A percentile compares a stretch with the other conserved stretches of the same genome.
These are phyloP conservation scores for Lactifluus piperatus DNA, from an alignment of 768 basidiomycete species.

Conservation along the genomic window DNA sequence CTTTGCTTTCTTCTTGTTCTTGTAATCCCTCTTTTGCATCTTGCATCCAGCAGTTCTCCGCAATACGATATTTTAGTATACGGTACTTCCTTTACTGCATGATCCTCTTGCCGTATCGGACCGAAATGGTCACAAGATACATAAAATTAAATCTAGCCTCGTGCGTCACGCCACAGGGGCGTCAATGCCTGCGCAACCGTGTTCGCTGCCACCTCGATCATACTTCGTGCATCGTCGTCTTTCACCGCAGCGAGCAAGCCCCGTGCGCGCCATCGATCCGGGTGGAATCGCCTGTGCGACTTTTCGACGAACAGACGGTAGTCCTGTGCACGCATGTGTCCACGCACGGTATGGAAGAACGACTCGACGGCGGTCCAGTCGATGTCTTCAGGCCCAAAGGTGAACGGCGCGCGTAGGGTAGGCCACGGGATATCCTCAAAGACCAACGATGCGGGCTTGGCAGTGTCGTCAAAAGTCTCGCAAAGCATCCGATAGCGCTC, in stretches of 20 bases:
- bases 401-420: slow-evolving; percentile 44
- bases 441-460: slow-evolving; percentile 40
- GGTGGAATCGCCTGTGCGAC: slow-evolving; percentile 68
- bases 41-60: no score
- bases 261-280: slow-evolving; percentile 69
- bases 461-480: slow-evolving; percentile 53
- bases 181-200: slow-evolving; percentile 69
- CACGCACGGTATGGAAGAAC: slow-evolving; percentile 52
- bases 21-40: no score
- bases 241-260: slow-evolving; percentile 48
- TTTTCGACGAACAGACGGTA: slow-evolving; percentile 60
- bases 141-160: slow-evolving; percentile 19
- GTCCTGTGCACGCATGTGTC: slow-evolving; percentile 48
- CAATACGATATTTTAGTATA: no score
- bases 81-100: background rate
- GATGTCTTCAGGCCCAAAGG: slow-evolving; percentile 53
- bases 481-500: slow-evolving; percentile 56
- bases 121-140: background rate
- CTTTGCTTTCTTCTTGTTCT: background rate
- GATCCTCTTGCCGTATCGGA: background rate
- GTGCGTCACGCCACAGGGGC: slow-evolving; percentile 50
- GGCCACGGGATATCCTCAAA: slow-evolving; percentile 73
- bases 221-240: slow-evolving; percentile 49
- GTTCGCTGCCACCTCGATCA: slow-evolving; percentile 59
- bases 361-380: slow-evolving; percentile 62